Percentiles rank a stretch among this genome's conserved stretches.
Evolutionary conservation across 768 basidiomycete species (phyloP).

Genomic region (Hygrophorus pudorinus): DNA sequence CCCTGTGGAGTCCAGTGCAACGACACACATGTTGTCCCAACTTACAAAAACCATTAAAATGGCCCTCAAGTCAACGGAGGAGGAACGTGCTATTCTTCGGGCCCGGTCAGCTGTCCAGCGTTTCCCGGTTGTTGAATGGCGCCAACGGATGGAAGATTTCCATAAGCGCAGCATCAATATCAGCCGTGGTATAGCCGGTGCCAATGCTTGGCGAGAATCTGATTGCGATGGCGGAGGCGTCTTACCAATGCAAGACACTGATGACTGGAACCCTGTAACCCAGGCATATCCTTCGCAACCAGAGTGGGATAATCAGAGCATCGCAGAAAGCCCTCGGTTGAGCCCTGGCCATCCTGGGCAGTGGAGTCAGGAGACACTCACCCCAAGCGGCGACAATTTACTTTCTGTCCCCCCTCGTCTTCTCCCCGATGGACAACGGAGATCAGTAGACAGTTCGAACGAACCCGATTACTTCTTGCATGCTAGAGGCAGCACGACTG

Average conservation of each 20-base stretch:
- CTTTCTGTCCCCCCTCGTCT: slow-evolving; percentile 23
- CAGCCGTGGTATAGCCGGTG: slow-evolving; percentile 60
- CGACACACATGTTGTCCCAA: slow-evolving; percentile 91
- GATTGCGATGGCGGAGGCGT: slow-evolving; percentile 46
- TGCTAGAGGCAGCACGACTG: slow-evolving; percentile 22
- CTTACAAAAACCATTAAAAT: slow-evolving; percentile 91
- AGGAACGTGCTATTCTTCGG: slow-evolving; percentile 87
- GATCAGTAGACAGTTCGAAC: slow-evolving; percentile 35
- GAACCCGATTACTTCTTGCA: slow-evolving; percentile 48
- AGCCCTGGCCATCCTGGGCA: slow-evolving; percentile 49
- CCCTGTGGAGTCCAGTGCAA: slow-evolving; percentile 90
- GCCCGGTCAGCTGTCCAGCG: slow-evolving; percentile 91
- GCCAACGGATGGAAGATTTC: slow-evolving; percentile 92
- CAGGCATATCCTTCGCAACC: slow-evolving; percentile 61
- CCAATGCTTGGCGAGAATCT: slow-evolving; percentile 69
- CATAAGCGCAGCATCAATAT: slow-evolving; percentile 73
- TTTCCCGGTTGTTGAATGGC: slow-evolving; percentile 98
- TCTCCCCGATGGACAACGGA: slow-evolving; percentile 27
- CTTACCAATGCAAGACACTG: slow-evolving; percentile 50
- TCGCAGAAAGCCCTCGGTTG: slow-evolving; percentile 29
- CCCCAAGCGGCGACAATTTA: slow-evolving; percentile 27
- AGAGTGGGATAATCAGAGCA: slow-evolving; percentile 65
- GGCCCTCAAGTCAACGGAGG: slow-evolving; percentile 81
- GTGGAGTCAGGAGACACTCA: slow-evolving; percentile 52
- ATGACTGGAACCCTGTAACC: slow-evolving; percentile 71